Conservation (phyloP, 805 yeast genomes). For the Teunomyces barrocoloradensis region DNA sequence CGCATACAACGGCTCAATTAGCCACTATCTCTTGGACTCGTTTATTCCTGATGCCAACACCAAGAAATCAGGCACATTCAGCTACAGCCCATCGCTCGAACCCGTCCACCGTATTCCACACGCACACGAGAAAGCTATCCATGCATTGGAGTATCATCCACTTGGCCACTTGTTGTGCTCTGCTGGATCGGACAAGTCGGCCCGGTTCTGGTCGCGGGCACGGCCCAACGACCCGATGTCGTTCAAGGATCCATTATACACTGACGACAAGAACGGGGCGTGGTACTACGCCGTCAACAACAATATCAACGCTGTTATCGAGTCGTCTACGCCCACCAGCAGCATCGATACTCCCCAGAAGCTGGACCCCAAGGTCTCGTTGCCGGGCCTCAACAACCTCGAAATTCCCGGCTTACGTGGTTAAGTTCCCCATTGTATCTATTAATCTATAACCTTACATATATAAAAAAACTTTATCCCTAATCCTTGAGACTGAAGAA, state of each 20-base stretch:
- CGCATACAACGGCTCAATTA: constrained; percentile 83
- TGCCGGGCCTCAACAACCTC: constrained; percentile 26
- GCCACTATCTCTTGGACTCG: constrained; percentile 66
- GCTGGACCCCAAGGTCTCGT: constrained; percentile 10
- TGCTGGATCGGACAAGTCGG: constrained; percentile 91
- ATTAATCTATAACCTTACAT: neutral
- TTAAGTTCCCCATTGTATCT: neutral
- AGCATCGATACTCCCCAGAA: neutral
- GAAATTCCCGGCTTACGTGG: neutral
- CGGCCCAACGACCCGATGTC: constrained; percentile 86
- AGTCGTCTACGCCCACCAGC: neutral
- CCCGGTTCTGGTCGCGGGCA: constrained; percentile 92
- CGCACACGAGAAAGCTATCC: constrained; percentile 93
- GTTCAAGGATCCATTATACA: constrained; percentile 78
- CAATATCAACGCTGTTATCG: constrained; percentile 39
- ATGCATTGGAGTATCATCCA: constrained; percentile 89
- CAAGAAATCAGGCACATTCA: constrained; percentile 13
- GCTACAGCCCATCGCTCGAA: constrained; percentile 17
- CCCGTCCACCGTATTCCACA: constrained; percentile 69
- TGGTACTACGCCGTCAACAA: constrained; percentile 52
- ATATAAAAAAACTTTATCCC: too few species aligned
- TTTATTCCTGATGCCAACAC: constrained; percentile 36
- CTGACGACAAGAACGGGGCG: constrained; percentile 57
- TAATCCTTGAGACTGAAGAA: constrained; percentile 14
- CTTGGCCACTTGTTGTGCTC: constrained; percentile 87